A percentile compares a stretch with the other conserved stretches of the same genome.
Conservation (phyloP, 345 rosid species). For the Brassica incana region DNA sequence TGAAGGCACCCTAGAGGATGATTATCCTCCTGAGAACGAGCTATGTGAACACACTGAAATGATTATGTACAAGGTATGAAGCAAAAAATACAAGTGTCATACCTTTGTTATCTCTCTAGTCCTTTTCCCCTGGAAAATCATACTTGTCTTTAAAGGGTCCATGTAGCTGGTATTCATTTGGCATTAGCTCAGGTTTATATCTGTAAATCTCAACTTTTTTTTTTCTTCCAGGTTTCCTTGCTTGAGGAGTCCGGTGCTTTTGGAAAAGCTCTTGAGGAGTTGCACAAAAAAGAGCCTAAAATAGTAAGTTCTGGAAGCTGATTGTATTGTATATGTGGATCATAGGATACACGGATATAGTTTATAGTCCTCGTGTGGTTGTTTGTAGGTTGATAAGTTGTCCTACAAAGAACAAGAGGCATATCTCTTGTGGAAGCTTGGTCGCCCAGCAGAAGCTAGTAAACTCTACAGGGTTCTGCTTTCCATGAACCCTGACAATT, state of each 20-base stretch:
- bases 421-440: slow-evolving; percentile 76
- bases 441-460: slow-evolving; percentile 70
- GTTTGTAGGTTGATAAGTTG: slow-evolving; percentile 79
- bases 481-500: slow-evolving; percentile 93
- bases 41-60: slow-evolving; percentile 95
- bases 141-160: not conserved
- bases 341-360: not conserved
- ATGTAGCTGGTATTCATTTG: slow-evolving; percentile 7
- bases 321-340: slow-evolving; percentile 15
- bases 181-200: slow-evolving; percentile 12
- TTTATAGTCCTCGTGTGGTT: slow-evolving; percentile 27
- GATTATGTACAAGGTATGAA: slow-evolving; percentile 90
- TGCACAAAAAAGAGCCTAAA: slow-evolving; percentile 70
- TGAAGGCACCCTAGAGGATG: slow-evolving; percentile 99
- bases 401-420: slow-evolving; percentile 87
- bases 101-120: not conserved
- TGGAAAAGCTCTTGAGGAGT: slow-evolving; percentile 78
- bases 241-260: slow-evolving; percentile 74
- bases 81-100: slow-evolving; percentile 8
- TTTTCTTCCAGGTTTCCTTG: slow-evolving; percentile 66
- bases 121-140: not conserved
- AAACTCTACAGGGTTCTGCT: slow-evolving; percentile 71
- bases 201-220: not conserved
- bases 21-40: slow-evolving; percentile 96
- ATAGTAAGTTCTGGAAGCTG: slow-evolving; percentile 57